These are phyloP conservation scores for Toxicodendron radicans DNA, from an alignment of 345 rosid genomes.

Conservation along the genomic window DNA sequence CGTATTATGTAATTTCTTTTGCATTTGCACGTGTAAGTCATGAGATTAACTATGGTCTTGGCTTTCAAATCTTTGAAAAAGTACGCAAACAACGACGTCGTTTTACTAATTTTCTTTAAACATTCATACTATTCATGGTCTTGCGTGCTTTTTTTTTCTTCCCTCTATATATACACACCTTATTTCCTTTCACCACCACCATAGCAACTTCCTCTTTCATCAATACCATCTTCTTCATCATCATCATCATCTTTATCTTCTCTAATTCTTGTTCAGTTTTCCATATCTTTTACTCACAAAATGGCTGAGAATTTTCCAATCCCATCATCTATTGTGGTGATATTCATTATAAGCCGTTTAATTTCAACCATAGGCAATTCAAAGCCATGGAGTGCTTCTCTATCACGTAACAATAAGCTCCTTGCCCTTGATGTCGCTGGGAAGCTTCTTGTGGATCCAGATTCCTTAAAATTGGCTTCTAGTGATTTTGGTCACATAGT, in stretches of 20 bases:
- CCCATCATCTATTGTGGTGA: conserved; percentile 22
- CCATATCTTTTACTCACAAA: conserved; percentile 4
- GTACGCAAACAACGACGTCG: conserved; percentile 15
- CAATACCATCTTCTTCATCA: background rate
- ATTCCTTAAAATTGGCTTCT: conserved; percentile 46
- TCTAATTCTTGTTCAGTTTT: background rate
- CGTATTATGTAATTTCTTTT: background rate
- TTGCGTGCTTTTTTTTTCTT: conserved; percentile 27
- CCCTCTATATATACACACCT: background rate
- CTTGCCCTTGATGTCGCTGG: conserved; percentile 19
- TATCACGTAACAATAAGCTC: conserved; percentile 16
- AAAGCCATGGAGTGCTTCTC: conserved; percentile 17
- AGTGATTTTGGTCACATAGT: conserved; percentile 68
- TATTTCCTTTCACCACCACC: conserved; percentile 2
- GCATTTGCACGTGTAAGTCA: conserved; percentile 15
- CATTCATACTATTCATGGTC: background rate
- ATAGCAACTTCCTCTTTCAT: background rate
- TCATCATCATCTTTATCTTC: background rate
- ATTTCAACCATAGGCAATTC: conserved; percentile 30
- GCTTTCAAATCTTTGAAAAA: conserved; percentile 27
- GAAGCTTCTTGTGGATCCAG: conserved; percentile 43
- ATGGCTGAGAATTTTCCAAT: conserved; percentile 33
- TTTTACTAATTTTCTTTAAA: conserved; percentile 18
- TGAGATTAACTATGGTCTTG: conserved; percentile 10
- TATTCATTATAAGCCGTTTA: conserved; percentile 35